Percentiles rank a stretch among this genome's conserved stretches.
Conservation (phyloP, 73 alveolate genomes). For the Halteria grandinella region DNA sequence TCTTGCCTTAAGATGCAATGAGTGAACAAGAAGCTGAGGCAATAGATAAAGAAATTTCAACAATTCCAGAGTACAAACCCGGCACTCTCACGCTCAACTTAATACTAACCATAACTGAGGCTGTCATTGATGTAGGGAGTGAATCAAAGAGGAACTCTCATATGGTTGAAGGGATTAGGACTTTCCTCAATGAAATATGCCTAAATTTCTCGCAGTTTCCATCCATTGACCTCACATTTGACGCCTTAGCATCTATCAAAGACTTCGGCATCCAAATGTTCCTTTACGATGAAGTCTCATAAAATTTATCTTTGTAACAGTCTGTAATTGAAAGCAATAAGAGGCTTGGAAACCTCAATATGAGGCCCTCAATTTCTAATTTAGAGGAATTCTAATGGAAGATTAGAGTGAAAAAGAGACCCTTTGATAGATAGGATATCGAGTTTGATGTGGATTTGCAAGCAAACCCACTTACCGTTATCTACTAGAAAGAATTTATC, state of each 20-base stretch:
- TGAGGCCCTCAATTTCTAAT: no score
- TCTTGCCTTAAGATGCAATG: background rate
- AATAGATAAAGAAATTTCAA: slow-evolving; percentile 9
- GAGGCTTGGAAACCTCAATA: no score
- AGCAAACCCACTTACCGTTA: slow-evolving; percentile 12
- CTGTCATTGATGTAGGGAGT: background rate
- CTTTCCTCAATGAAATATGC: slow-evolving; percentile 3
- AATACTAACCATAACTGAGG: background rate
- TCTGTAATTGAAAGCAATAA: slow-evolving; percentile 16
- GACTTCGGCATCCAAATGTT: slow-evolving; percentile 35
- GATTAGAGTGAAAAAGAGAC: background rate
- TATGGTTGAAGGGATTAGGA: background rate
- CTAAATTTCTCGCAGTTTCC: no score
- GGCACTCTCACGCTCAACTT: background rate
- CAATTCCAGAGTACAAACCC: background rate
- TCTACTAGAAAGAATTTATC: slow-evolving; percentile 29
- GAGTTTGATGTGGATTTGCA: slow-evolving; percentile 21
- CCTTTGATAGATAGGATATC: background rate
- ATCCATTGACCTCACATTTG: background rate
- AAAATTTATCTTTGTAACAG: background rate
- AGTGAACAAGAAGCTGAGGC: slow-evolving; percentile 1
- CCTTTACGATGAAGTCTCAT: background rate
- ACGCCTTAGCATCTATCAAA: slow-evolving; percentile 5
- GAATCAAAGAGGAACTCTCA: slow-evolving; percentile 1
- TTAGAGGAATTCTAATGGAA: slow-evolving; percentile 23